A percentile compares a stretch with the other conserved stretches of the same genome.
Evolutionary conservation across 208 protist species (phyloP).

Genomic region (Crithidia fasciculata): DNA sequence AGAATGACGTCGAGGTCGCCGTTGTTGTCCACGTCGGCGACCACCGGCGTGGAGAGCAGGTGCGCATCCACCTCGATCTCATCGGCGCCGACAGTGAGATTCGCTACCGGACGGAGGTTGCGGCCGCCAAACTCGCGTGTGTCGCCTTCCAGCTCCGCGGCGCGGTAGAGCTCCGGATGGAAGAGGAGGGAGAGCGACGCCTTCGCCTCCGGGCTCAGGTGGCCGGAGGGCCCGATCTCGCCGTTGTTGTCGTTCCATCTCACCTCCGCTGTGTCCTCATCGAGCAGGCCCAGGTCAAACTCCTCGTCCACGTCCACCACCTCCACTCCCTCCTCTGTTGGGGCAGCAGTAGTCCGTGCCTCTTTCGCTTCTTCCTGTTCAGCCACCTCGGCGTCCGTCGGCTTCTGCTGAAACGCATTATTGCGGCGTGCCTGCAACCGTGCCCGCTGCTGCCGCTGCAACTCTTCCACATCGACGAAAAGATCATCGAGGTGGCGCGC

Average conservation of each 20-base stretch:
- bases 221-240: slow-evolving; percentile 46
- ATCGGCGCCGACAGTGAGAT: slow-evolving; percentile 38
- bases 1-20: slow-evolving; percentile 87
- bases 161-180: slow-evolving; percentile 69
- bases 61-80: slow-evolving; percentile 89
- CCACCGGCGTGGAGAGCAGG: slow-evolving; percentile 85
- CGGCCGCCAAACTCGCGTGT: slow-evolving; percentile 43
- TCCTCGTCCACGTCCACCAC: slow-evolving; percentile 25
- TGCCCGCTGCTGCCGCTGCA: slow-evolving; percentile 1
- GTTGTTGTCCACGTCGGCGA: slow-evolving; percentile 89
- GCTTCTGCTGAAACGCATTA: background rate
- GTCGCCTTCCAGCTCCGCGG: slow-evolving; percentile 27
- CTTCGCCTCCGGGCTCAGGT: slow-evolving; percentile 74
- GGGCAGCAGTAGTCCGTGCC: background rate
- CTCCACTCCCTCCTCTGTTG: slow-evolving; percentile 23
- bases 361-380: background rate
- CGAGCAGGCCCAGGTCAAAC: slow-evolving; percentile 6
- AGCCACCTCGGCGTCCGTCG: background rate
- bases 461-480: slow-evolving; percentile 2
- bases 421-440: background rate
- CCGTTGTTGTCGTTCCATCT: background rate
- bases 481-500: slow-evolving; percentile 45
- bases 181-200: slow-evolving; percentile 78
- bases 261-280: background rate
- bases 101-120: slow-evolving; percentile 34